Base-by-base conservation (phyloP, 2,329 filamentous ascomycete species). In the Alternaria dauci region DNA sequence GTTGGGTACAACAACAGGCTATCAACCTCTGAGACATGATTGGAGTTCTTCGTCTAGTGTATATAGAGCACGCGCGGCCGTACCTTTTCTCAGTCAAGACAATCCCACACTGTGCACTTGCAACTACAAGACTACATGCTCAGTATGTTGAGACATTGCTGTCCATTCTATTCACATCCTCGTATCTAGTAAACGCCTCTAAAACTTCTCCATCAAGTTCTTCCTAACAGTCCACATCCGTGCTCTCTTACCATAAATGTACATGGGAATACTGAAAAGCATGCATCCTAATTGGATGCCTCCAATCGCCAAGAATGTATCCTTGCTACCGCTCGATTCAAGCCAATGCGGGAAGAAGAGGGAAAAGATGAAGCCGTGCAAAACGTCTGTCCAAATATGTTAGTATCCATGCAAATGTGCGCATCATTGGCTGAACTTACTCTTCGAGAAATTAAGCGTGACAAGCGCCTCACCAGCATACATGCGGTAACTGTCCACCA, bases 391-490 rank as follows among this genome's bases (percentile, higher is more conserved):
- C 3, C 9, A 6, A 8, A 4, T 34, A 11, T 39, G 57, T 70
- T 55, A 70, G 66, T 36, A 16, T 46, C 6, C 26, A 11, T 23
- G n/a, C 48, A 3, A 16, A 39, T 2, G 1, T n/a, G 23, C 25
- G 42, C 23, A 9, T 25, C 1, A 14, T 16, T 2, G 7, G 28
- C 43, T 3, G 48, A 43, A 80, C 81, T 71, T 76, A 86, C 85
- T 98, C 84, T 98, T 98, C 80, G 88, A 89, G 74, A 97, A 95
- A 74, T 97, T 98, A 68, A 98, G 83, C 20, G 94, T 97, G 14
- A 98, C 95, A 34, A 98, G 84, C 3, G 94, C 94, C 79, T 98
- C 94, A 20, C 93, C 94, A 0, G 94, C 94, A 78, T 97, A 97
- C 72, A 96, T 91, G 11, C 94, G 86, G 78, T 98, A 97, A 66